Conservation (phyloP, 768 basidiomycete genomes). For the Suillus lakei region DNA sequence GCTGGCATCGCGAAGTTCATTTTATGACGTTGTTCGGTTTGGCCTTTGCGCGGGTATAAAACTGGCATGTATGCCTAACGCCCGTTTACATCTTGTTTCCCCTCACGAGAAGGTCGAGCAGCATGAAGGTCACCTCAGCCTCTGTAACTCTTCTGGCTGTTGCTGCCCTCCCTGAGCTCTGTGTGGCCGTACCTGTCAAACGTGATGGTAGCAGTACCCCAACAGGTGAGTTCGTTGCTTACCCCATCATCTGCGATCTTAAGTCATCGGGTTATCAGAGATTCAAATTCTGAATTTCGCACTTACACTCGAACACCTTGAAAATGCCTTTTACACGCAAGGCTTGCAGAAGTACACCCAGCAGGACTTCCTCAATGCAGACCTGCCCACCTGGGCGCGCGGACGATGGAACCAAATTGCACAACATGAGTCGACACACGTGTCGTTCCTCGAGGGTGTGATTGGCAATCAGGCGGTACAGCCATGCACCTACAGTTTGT, state of each 20-base stretch:
- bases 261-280: constrained; percentile 14
- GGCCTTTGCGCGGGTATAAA: background rate
- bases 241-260: background rate
- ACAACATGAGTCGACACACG: constrained; percentile 48
- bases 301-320: constrained; percentile 43
- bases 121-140: constrained; percentile 8
- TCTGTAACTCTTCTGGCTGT: background rate
- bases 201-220: constrained; percentile 1
- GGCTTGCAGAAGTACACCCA: constrained; percentile 42
- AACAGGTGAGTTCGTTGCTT: constrained; percentile 4
- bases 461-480: constrained; percentile 16
- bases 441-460: constrained; percentile 41
- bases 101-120: background rate
- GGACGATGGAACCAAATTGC: constrained; percentile 41
- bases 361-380: constrained; percentile 42
- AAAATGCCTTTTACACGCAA: constrained; percentile 38
- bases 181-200: background rate
- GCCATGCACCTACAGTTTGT: constrained; percentile 19
- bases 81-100: background rate
- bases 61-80: background rate
- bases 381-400: constrained; percentile 41
- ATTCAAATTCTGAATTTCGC: constrained; percentile 36
- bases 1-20: constrained; percentile 1
- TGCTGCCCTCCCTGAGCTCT: background rate
- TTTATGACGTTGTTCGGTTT: background rate